A percentile compares a stretch with the other conserved stretches of the same genome.
These are phyloP conservation scores for Cornus florida DNA, from an alignment of 148 eudicot genomes.

Conservation along the genomic window DNA sequence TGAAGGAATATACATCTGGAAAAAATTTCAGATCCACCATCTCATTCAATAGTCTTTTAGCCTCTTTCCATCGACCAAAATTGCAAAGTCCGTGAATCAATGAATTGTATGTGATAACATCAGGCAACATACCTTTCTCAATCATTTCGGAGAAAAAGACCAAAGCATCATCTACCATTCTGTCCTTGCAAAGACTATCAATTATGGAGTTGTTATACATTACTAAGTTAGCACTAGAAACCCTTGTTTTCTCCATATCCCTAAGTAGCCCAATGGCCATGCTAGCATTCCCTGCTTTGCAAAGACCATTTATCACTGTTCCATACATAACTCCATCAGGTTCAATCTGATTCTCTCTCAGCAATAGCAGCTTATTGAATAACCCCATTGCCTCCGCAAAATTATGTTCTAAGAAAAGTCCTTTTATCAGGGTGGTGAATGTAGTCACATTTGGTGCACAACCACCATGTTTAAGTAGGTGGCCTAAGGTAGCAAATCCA, in stretches of 20 bases:
- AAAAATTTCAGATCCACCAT: too few relatives aligned
- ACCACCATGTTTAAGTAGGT: constrained; percentile 13
- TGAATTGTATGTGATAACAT: too few relatives aligned
- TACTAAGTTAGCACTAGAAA: background rate
- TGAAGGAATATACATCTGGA: too few relatives aligned
- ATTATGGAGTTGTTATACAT: constrained; percentile 4
- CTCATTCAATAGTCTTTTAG: background rate
- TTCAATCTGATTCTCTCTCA: background rate
- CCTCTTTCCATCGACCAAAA: background rate
- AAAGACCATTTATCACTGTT: constrained; percentile 16
- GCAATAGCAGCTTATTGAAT: constrained; percentile 12
- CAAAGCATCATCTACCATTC: too few relatives aligned
- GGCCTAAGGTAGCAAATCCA: constrained; percentile 11
- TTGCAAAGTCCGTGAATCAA: too few relatives aligned
- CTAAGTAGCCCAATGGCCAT: background rate
- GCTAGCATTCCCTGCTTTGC: background rate
- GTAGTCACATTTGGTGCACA: constrained; percentile 7
- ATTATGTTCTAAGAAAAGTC: background rate
- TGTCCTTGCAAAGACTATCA: too few relatives aligned
- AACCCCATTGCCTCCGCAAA: constrained; percentile 9
- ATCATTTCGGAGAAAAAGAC: too few relatives aligned
- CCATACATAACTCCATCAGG: constrained; percentile 1
- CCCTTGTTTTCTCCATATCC: constrained; percentile 3
- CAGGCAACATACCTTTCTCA: too few relatives aligned
- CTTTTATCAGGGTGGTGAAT: constrained; percentile 5